These are phyloP conservation scores for Bauhinia variegata DNA, from an alignment of 306 rosid species.

Conservation along the genomic window DNA sequence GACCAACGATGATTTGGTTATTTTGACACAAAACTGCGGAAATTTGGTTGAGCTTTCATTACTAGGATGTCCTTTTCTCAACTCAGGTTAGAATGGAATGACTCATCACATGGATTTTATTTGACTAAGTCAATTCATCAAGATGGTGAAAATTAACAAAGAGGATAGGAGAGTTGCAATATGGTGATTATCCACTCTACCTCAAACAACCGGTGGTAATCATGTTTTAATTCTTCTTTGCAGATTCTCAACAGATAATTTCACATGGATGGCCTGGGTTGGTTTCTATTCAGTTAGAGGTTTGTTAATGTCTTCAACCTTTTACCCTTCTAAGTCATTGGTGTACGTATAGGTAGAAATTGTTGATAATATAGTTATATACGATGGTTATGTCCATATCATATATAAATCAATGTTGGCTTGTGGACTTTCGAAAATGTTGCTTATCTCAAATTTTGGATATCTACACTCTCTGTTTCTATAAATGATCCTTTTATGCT, in stretches of 20 bases:
- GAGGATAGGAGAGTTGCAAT: not conserved
- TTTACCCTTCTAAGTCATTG: not conserved
- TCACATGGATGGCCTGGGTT: conserved; percentile 88
- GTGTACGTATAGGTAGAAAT: conserved; percentile 12
- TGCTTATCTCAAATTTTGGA: not conserved
- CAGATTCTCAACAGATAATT: conserved; percentile 79
- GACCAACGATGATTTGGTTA: conserved; percentile 66
- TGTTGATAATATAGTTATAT: conserved; percentile 23
- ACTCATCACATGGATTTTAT: conserved; percentile 26
- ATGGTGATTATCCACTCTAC: conserved; percentile 1
- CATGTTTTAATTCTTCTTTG: conserved; percentile 29
- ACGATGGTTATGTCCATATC: conserved; percentile 6
- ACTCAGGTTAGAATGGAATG: conserved; percentile 60
- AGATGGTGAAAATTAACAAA: conserved; percentile 8
- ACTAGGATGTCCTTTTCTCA: conserved; percentile 67
- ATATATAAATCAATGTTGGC: conserved; percentile 16
- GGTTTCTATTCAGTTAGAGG: conserved; percentile 79
- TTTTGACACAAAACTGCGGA: conserved; percentile 60
- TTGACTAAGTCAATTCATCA: conserved; percentile 22
- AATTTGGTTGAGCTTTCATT: conserved; percentile 75
- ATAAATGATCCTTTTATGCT: not conserved
- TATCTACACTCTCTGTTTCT: not conserved
- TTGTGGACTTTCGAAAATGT: conserved; percentile 23
- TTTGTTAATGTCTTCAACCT: conserved; percentile 33
- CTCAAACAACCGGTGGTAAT: conserved; percentile 16